Conservation (phyloP, 2,329 filamentous ascomycete genomes). For the Pseudofabraea citricarpa region DNA sequence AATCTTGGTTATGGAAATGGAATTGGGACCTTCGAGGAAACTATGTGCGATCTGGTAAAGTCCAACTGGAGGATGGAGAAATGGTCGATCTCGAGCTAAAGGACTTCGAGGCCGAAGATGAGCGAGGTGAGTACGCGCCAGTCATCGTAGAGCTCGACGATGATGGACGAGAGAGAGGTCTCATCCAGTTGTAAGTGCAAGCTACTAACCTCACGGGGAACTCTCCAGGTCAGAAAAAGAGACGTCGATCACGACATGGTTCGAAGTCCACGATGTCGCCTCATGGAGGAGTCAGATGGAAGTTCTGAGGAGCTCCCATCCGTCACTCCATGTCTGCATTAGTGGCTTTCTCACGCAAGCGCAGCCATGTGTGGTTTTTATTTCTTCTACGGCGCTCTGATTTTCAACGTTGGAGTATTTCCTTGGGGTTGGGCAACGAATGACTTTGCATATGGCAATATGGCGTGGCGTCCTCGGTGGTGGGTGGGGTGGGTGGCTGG, state of each 20-base stretch:
- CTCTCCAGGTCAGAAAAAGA: conserved; percentile 14
- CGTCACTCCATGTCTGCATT: neutral
- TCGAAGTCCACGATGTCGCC: conserved; percentile 9
- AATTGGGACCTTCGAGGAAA: conserved; percentile 52
- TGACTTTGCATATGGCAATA: too few relatives aligned
- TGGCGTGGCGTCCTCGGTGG: neutral
- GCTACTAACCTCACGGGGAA: conserved; percentile 13
- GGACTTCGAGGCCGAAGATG: conserved; percentile 49
- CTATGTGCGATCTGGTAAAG: conserved; percentile 41
- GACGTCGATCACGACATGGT: conserved; percentile 9
- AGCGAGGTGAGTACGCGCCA: conserved; percentile 29
- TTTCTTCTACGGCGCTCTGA: too few relatives aligned
- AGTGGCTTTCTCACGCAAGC: neutral
- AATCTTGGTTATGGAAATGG: conserved; percentile 40
- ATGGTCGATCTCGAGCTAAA: conserved; percentile 41
- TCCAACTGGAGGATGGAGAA: conserved; percentile 50
- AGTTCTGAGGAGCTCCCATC: neutral
- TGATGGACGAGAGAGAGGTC: conserved; percentile 25
- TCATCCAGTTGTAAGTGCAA: conserved; percentile 21
- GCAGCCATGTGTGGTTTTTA: neutral
- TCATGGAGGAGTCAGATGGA: conserved; percentile 8
- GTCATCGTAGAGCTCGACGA: conserved; percentile 28
- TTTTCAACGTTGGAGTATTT: neutral
- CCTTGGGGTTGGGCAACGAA: too few relatives aligned
- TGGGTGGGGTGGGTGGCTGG: neutral